These are phyloP conservation scores for Rhizodiscina lignyota DNA, from an alignment of 495 filamentous ascomycete genomes.

Conservation along the genomic window DNA sequence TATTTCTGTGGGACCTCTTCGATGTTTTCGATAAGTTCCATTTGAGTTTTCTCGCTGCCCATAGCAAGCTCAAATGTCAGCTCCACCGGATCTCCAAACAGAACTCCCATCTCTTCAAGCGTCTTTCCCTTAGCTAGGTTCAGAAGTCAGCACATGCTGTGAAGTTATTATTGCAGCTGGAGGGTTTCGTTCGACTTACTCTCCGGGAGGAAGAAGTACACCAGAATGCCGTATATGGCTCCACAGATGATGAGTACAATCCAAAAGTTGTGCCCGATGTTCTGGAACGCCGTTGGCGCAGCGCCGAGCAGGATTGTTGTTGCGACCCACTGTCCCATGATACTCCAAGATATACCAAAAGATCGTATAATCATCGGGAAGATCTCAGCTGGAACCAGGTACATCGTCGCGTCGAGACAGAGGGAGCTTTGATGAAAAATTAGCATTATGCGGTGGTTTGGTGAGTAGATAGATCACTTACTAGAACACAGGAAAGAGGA, in stretches of 20 bases:
- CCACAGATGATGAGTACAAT: conserved; percentile 5
- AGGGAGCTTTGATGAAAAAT: conserved; percentile 1
- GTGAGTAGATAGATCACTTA: neutral
- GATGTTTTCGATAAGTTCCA: conserved; percentile 3
- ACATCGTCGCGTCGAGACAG: conserved; percentile 6
- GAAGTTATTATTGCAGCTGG: neutral
- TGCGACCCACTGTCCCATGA: conserved; percentile 10
- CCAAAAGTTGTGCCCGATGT: conserved; percentile 8
- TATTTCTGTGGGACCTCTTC: too few species aligned
- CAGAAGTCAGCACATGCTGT: neutral
- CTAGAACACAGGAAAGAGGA: conserved; percentile 6
- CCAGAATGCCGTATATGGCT: conserved; percentile 6
- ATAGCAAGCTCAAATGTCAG: neutral
- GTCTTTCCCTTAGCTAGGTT: neutral
- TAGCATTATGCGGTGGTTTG: neutral
- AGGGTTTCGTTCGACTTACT: neutral
- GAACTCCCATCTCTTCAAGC: neutral
- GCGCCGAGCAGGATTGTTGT: conserved; percentile 8
- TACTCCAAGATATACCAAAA: conserved; percentile 8
- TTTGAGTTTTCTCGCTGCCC: neutral
- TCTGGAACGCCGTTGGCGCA: conserved; percentile 11
- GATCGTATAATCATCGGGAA: conserved; percentile 12
- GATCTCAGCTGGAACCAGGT: conserved; percentile 7
- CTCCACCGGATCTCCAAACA: neutral
- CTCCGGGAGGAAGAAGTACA: conserved; percentile 7